A percentile compares a stretch with the other conserved stretches of the same genome.
Conservation (phyloP, 148 eudicot genomes). For the Limonium bicolor region DNA sequence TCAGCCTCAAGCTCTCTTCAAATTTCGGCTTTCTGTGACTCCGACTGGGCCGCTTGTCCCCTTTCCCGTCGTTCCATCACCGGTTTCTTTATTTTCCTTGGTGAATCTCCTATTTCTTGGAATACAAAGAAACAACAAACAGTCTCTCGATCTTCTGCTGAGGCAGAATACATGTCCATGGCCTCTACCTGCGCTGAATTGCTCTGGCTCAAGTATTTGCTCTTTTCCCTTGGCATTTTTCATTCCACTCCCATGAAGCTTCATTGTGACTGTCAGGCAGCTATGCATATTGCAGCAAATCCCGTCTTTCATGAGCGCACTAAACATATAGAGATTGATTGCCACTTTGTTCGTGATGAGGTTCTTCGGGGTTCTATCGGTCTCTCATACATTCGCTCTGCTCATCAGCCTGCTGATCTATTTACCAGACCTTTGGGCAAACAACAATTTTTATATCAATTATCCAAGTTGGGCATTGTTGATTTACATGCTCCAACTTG, state of each 20-base stretch:
- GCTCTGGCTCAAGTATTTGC: too few species aligned
- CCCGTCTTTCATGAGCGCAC: conserved; percentile 3
- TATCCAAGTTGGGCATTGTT: not conserved
- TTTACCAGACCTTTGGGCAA: not conserved
- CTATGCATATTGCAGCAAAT: not conserved
- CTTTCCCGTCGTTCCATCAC: not conserved
- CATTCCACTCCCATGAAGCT: not conserved
- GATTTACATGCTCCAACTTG: conserved; percentile 1
- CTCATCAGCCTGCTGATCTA: too few species aligned
- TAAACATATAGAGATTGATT: conserved; percentile 1
- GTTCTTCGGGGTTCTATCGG: too few species aligned
- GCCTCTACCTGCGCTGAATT: too few species aligned
- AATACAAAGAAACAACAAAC: not conserved
- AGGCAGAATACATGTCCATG: too few species aligned
- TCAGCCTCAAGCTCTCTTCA: not conserved
- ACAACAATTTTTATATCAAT: not conserved
- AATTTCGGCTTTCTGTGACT: not conserved
- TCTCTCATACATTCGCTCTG: too few species aligned
- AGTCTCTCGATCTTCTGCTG: too few species aligned
- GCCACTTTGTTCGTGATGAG: not conserved
- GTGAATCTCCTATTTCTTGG: not conserved
- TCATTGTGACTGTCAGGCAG: not conserved
- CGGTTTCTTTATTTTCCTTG: not conserved
- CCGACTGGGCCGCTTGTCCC: conserved; percentile 1
- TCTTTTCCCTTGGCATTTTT: not conserved